Evolutionary conservation across 352 stramenopile genomes (phyloP), one percentile per base, ranked within the genome.

Genomic region (Globisporangium paroecandrum): DNA sequence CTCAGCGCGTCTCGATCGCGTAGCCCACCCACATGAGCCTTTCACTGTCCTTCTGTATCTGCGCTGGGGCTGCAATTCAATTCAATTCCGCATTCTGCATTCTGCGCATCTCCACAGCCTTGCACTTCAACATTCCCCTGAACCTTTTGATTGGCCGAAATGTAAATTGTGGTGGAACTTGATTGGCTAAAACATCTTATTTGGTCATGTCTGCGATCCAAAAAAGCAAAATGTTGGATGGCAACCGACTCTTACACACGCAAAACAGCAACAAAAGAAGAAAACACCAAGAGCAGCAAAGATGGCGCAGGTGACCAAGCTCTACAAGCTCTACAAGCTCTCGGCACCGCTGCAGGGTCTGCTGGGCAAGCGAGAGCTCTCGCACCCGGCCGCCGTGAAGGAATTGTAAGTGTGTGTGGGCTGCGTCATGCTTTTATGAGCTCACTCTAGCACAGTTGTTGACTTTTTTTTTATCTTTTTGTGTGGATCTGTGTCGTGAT

Each of bases 341-440:
- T 91, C 82, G 59, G 76, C 73, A 65, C 76, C 77, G 46, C 68
- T 93, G 47, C 76, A 87, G 74, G 67, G 74, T 6, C 60, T 93
- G 53, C 70, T 91, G 41, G 83, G 85, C 72, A 91, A 93, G 70
- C 76, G 64, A 10, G 79, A 89, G 72, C 82, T 91, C 55, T 88
- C 85, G 29, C 83, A 83, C 15, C 80, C 80, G 1, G 82, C 78
- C 6, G 85, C 85, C 13, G 67, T 91, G 18, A 93, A 93, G 66
- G 85, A 93, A 54, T 91, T 93, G 85, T 93, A 60, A 66, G 83
- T 90, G 24, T 29, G 6, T 9, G 9, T n/a, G 13, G 24, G 5
- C 12, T 46, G 38, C 38, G 38, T 46, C 3, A 18, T 47, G 25
- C 27, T 55, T 8, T 36, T 25, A 13, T 62, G 13, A 18, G 2